Conservation (phyloP, 495 filamentous ascomycete species). For the Penicillium desertorum region DNA sequence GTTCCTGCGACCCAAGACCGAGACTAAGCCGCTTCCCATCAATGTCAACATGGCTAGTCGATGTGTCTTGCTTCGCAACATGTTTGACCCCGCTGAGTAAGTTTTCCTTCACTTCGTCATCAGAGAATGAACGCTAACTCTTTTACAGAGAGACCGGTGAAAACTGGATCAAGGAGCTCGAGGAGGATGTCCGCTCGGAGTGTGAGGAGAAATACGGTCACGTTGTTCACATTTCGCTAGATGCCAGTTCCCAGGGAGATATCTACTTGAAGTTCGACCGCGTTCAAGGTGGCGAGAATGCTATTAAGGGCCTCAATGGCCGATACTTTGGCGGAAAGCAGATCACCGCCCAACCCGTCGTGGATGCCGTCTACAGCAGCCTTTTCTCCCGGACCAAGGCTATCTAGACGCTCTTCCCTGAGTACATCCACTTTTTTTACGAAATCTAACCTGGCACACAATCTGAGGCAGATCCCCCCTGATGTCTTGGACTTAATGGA, state of each 20-base stretch:
- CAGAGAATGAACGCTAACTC: constrained; percentile 41
- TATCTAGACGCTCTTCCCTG: constrained; percentile 35
- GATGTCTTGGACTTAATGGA: constrained; percentile 30
- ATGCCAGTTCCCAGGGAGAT: constrained; percentile 90
- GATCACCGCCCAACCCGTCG: constrained; percentile 91
- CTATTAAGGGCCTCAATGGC: constrained; percentile 95
- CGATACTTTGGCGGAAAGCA: constrained; percentile 88
- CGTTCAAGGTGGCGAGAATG: constrained; percentile 91
- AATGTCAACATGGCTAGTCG: constrained; percentile 92
- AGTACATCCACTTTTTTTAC: constrained; percentile 5
- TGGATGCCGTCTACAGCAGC: constrained; percentile 97
- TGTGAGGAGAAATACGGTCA: constrained; percentile 96
- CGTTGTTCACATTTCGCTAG: constrained; percentile 95
- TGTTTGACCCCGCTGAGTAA: constrained; percentile 92
- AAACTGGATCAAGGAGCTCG: constrained; percentile 86
- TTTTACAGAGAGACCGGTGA: constrained; percentile 76
- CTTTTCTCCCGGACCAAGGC: constrained; percentile 86
- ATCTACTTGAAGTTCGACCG: constrained; percentile 98
- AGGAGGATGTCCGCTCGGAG: constrained; percentile 90
- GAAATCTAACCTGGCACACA: constrained; percentile 21
- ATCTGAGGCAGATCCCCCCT: constrained; percentile 26
- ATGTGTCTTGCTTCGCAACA: constrained; percentile 91
- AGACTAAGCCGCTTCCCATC: constrained; percentile 75
- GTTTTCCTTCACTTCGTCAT: constrained; percentile 35
- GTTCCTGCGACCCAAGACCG: constrained; percentile 74